These are phyloP conservation scores for Austropuccinia psidii DNA, from an alignment of 1,284 basidiomycete genomes.

Conservation along the genomic window DNA sequence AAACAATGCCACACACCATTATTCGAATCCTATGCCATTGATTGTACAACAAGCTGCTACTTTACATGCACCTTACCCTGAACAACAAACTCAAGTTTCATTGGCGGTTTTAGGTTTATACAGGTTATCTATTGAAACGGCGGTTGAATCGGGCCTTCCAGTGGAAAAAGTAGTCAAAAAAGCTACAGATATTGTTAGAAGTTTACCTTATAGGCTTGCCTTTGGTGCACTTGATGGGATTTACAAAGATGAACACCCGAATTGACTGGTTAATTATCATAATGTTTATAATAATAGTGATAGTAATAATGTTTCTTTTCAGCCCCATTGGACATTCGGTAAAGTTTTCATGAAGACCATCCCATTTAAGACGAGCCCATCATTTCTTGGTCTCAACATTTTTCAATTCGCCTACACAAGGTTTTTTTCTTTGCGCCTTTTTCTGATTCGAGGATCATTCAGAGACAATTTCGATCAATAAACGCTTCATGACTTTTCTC, in stretches of 20 bases:
- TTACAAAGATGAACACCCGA: conserved; percentile 37
- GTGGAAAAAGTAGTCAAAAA: conserved; percentile 65
- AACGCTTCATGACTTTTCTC: too few species aligned
- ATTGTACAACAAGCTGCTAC: conserved; percentile 51
- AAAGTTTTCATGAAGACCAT: too few species aligned
- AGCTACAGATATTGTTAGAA: conserved; percentile 78
- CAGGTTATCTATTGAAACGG: conserved; percentile 71
- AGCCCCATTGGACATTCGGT: too few species aligned
- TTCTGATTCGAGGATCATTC: too few species aligned
- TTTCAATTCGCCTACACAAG: too few species aligned
- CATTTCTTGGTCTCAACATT: too few species aligned
- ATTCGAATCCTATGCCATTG: conserved; percentile 20
- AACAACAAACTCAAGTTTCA: conserved; percentile 84
- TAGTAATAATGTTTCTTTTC: too few species aligned
- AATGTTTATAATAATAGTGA: too few species aligned
- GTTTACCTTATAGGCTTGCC: conserved; percentile 55
- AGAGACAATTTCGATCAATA: too few species aligned
- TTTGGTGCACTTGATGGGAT: conserved; percentile 38
- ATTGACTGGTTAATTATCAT: too few species aligned
- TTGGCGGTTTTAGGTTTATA: conserved; percentile 84
- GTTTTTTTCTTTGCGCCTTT: too few species aligned
- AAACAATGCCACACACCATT: conserved; percentile 56
- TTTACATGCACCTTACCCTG: conserved; percentile 65
- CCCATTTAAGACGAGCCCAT: too few species aligned
- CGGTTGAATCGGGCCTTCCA: conserved; percentile 61